A percentile compares a stretch with the other conserved stretches of the same genome.
Conservation (phyloP, 176 grass and related monocot genomes). For the Aegilops longissima region DNA sequence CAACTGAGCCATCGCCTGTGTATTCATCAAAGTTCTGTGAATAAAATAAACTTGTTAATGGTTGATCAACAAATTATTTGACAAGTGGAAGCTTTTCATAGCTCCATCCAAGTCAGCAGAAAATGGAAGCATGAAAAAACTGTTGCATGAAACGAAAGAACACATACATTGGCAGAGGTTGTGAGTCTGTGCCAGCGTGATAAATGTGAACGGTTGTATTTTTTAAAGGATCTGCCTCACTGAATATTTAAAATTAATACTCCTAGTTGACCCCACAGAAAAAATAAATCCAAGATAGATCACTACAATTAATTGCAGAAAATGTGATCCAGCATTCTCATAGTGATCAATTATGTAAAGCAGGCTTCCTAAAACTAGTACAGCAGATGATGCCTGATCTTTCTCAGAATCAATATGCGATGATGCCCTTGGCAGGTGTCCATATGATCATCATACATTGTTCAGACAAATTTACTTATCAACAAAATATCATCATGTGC, state of each 20-base stretch:
- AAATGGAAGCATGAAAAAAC: background rate
- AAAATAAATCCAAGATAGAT: background rate
- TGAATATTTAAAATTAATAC: background rate
- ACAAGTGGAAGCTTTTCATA: background rate
- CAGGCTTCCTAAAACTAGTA: background rate
- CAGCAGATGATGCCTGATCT: background rate
- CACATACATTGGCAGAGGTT: background rate
- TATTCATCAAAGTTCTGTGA: conserved; percentile 47
- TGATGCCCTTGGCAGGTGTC: background rate
- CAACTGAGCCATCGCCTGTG: conserved; percentile 81
- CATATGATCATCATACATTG: background rate
- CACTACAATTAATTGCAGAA: background rate
- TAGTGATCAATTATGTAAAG: background rate
- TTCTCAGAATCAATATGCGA: background rate
- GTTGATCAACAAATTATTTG: conserved; percentile 2
- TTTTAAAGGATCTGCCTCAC: background rate
- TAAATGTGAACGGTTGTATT: background rate
- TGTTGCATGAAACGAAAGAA: conserved; percentile 7
- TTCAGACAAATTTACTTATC: background rate
- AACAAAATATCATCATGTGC: background rate
- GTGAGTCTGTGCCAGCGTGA: background rate
- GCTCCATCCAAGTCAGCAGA: background rate
- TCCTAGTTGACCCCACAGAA: background rate
- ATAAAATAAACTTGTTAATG: conserved; percentile 20
- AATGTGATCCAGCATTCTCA: background rate